Evolutionary conservation across 768 basidiomycete genomes (phyloP), one percentile per base, ranked within the genome.

Genomic region (Pleurotus citrinopileatus): DNA sequence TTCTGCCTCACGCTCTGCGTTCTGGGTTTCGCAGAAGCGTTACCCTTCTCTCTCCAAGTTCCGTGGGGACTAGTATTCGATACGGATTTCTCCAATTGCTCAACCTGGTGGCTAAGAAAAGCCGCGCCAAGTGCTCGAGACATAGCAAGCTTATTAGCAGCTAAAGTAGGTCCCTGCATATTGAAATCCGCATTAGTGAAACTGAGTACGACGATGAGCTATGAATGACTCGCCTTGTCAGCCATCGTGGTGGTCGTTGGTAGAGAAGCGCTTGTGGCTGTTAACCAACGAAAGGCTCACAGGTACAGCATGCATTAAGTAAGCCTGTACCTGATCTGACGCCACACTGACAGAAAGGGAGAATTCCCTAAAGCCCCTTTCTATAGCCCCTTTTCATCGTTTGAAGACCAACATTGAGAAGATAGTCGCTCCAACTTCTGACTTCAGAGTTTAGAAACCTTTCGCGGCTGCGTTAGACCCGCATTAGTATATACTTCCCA

Each of bases 81-180:
- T 17, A 91, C 86, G 0, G 84, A 76, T 68, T 87, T 87, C 73
- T 94, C 91, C 52, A 94, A 84, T 63, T 92, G 87, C 60, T 92
- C 89, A 40, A 94, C 91, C 62, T 94, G 90, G 61, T 94, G 91
- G 58, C 80, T 87, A 55, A 94, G 79, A 65, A 92, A 92, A 2
- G 91, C 91, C 25, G 91, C 90, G 17, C 91, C 91, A 34, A 94
- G 81, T 1, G 91, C 91, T 57, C 85, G 82, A 53, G 91, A 92
- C 88, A 94, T 89, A 54, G 89, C 89, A 37, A 88, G 66, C 66
- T 86, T 87, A 68, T 80, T 83, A 26, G 73, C 64, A 28, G 66
- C 66, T 20, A 66, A 60, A 47, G 70, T 63, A 8, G 66, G 60
- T 34, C 63, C 59, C 63, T 67, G 51, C 37, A 1, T 40, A 23